Base-by-base conservation (phyloP, 129 eudicot species). In the Cynara cardunculus region DNA sequence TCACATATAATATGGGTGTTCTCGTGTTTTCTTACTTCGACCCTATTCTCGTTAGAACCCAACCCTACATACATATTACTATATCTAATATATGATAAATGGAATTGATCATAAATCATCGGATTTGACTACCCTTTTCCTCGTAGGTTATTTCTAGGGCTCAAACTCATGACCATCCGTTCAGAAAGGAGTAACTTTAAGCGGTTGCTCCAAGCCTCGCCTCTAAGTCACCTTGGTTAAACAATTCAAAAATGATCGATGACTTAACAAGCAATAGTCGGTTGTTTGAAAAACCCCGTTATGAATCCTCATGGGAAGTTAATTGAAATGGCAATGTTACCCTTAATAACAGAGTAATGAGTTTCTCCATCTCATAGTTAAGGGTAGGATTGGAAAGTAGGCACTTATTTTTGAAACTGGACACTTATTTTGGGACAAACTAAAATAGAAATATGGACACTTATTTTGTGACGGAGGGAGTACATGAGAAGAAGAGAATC, bases 121-220 rank as follows among this genome's bases (percentile, higher is more conserved):
- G 65, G 11, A 73, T 46, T 44, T 74, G 39, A 74, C 65, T 73
- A 46, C 65, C 65, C 64, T 59, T 25, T 39, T 39, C 76, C 77
- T 39, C 18, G 24, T 56, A 56, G 66, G 25, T 59, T 7, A n/a
- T 59, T 59, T 59, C n/a, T 6, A 6, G 2, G n/a, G 6, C 61
- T 49, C 61, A 5, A 49, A 41, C 53, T 41, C 14, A 2, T 41
- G 14, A 41, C 53, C 53, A 6, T 41, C 53, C 1, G 53, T 11
- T 41, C 53, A 41, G 13, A 41, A 41, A 41, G 34, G 34, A 9
- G 53, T 41, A 41, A 41, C 53, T 12, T 41, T 41, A 41, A 41
- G 12, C 53, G 53, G 53, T 9, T 41, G 7, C 46, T 39, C 46
- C 46, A 39, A n/a, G n/a, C n/a, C n/a, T n/a, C n/a, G n/a, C n/a